Evolutionary conservation across 2,329 filamentous ascomycete genomes (phyloP).

Genomic region (Endoconidiophora laricicola): DNA sequence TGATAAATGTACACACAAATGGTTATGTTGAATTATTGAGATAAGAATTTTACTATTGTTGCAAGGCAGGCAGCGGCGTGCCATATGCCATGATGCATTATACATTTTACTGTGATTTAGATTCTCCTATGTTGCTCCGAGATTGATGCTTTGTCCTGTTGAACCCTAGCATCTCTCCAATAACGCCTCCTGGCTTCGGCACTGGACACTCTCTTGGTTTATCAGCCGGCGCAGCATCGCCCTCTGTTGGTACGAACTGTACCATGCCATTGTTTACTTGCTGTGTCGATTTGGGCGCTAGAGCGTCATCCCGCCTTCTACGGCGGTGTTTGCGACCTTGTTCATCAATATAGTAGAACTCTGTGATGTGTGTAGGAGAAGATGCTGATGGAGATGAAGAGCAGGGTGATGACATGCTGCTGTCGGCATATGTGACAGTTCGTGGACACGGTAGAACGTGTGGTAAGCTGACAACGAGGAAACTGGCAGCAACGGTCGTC

Average conservation of each 20-base stretch:
- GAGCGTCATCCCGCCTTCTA: slow-evolving; percentile 21
- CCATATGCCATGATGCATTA: not conserved
- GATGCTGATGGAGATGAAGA: slow-evolving; percentile 1
- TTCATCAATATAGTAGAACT: slow-evolving; percentile 11
- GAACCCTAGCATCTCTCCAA: slow-evolving; percentile 63
- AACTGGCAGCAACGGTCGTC: slow-evolving; percentile 75
- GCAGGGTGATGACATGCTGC: slow-evolving; percentile 16
- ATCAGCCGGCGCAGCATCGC: slow-evolving; percentile 16
- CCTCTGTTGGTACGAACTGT: slow-evolving; percentile 28
- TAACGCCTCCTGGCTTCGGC: slow-evolving; percentile 68
- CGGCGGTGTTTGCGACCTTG: slow-evolving; percentile 10
- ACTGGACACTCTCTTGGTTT: slow-evolving; percentile 66
- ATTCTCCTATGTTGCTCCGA: slow-evolving; percentile 13
- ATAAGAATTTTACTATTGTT: too few relatives aligned
- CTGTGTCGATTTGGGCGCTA: slow-evolving; percentile 13
- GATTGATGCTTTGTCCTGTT: slow-evolving; percentile 21
- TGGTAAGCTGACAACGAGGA: slow-evolving; percentile 80
- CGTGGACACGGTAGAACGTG: slow-evolving; percentile 81
- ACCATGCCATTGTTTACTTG: slow-evolving; percentile 31
- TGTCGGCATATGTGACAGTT: slow-evolving; percentile 64
- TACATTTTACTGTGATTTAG: not conserved
- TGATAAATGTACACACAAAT: too few relatives aligned
- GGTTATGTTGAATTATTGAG: too few relatives aligned
- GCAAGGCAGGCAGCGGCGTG: too few relatives aligned
- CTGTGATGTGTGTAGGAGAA: not conserved